Percentiles rank a stretch among this genome's conserved stretches.
These are phyloP conservation scores for Leucocoprinus sp. DNA, from an alignment of 768 basidiomycete species.

Conservation along the genomic window DNA sequence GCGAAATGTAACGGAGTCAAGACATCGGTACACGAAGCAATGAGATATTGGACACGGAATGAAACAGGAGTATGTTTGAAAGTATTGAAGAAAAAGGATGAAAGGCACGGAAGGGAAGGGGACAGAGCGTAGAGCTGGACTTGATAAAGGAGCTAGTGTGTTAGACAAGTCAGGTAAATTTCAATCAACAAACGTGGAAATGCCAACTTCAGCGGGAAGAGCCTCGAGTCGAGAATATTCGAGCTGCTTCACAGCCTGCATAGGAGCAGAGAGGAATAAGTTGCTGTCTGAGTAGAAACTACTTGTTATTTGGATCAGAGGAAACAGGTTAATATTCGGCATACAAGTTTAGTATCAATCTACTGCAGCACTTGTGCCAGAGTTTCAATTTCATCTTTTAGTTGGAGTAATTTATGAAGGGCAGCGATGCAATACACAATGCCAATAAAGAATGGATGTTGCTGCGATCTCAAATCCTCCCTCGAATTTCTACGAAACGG, in stretches of 20 bases:
- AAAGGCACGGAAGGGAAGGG: slow-evolving; percentile 50
- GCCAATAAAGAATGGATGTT: no score
- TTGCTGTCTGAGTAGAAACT: no score
- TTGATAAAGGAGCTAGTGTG: slow-evolving; percentile 56
- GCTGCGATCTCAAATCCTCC: no score
- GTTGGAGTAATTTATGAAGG: no score
- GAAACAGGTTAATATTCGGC: not conserved
- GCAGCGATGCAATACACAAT: no score
- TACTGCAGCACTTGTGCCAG: not conserved
- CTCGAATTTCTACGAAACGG: no score
- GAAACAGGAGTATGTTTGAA: slow-evolving; percentile 49
- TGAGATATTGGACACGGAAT: slow-evolving; percentile 64
- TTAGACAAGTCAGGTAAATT: slow-evolving; percentile 11
- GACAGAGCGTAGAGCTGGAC: slow-evolving; percentile 69
- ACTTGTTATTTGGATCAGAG: not conserved
- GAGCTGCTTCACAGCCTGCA: not conserved
- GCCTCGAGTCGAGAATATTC: slow-evolving; percentile 1
- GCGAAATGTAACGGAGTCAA: slow-evolving; percentile 21
- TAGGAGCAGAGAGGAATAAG: no score
- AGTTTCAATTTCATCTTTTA: no score
- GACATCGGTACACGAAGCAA: slow-evolving; percentile 19
- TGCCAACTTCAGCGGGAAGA: slow-evolving; percentile 12
- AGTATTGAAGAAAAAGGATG: slow-evolving; percentile 41
- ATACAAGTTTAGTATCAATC: not conserved
- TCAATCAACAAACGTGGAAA: not conserved